Percentiles rank a stretch among this genome's conserved stretches.
Conservation (phyloP, 441 rosid genomes). For the Omphalea diandra region DNA sequence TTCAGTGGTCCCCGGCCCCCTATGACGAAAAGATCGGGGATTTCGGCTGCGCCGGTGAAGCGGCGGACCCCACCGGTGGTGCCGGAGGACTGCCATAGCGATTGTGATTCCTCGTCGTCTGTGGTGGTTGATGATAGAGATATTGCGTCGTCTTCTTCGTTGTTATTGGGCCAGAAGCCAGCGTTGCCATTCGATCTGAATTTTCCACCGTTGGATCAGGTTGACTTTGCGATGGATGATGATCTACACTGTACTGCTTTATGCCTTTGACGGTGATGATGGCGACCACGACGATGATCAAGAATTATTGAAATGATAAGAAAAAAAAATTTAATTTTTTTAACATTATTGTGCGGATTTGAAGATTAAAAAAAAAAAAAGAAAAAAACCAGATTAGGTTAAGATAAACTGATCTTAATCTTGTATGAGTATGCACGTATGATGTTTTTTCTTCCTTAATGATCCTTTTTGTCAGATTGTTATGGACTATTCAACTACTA, state of each 20-base stretch:
- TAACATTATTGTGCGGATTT: constrained; percentile 36
- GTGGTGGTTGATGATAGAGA: constrained; percentile 74
- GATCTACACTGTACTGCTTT: constrained; percentile 75
- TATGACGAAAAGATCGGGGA: constrained; percentile 24
- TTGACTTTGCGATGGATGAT: constrained; percentile 48
- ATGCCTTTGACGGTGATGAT: constrained; percentile 59
- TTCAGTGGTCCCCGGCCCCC: constrained; percentile 61
- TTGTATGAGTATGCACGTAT: constrained; percentile 18
- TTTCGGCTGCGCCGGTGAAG: not conserved
- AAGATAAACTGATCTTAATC: constrained; percentile 44
- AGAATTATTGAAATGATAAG: constrained; percentile 12
- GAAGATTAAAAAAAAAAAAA: constrained; percentile 10
- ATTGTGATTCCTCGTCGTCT: constrained; percentile 92
- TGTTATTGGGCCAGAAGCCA: constrained; percentile 27
- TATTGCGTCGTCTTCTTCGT: constrained; percentile 32
- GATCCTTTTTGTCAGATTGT: constrained; percentile 22
- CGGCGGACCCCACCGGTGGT: constrained; percentile 57
- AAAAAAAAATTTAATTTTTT: constrained; percentile 11
- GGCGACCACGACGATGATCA: constrained; percentile 15
- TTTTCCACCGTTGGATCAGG: constrained; percentile 76
- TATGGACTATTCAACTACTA: constrained; percentile 17
- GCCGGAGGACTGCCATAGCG: constrained; percentile 84
- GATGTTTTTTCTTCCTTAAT: constrained; percentile 2
- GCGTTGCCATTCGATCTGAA: constrained; percentile 88
- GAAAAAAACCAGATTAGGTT: constrained; percentile 16